These are phyloP conservation scores for Zygotorulaspora chibaensis DNA, from an alignment of 805 yeast genomes.

Conservation along the genomic window DNA sequence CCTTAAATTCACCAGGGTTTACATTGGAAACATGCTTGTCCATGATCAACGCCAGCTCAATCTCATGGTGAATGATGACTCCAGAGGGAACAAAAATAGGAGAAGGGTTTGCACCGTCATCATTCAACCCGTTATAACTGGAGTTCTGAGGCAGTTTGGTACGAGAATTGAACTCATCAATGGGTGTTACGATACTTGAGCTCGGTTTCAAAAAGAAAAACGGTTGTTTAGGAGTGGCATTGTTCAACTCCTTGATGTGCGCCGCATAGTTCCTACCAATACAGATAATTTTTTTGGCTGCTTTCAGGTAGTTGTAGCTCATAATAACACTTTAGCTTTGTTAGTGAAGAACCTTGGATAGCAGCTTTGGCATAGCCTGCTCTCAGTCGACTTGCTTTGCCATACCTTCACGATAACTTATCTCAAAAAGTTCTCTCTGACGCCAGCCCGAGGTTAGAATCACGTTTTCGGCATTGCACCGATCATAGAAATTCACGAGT, in stretches of 20 bases:
- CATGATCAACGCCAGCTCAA: conserved; percentile 80
- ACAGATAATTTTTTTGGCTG: conserved; percentile 78
- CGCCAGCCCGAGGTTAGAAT: too few relatives aligned
- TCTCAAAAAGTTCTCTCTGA: too few relatives aligned
- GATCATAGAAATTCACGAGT: too few relatives aligned
- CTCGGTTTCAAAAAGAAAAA: conserved; percentile 91
- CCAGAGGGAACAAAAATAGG: conserved; percentile 83
- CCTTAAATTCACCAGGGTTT: conserved; percentile 47
- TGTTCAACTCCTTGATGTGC: conserved; percentile 86
- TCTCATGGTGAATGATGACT: conserved; percentile 81
- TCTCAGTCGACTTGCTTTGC: too few relatives aligned
- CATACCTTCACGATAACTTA: too few relatives aligned
- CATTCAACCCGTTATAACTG: conserved; percentile 25
- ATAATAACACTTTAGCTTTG: conserved; percentile 21
- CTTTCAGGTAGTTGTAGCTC: conserved; percentile 51
- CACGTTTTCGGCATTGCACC: too few relatives aligned
- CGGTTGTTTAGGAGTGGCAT: conserved; percentile 76
- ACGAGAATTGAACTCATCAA: conserved; percentile 20
- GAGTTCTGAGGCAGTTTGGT: conserved; percentile 10
- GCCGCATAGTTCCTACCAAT: conserved; percentile 98
- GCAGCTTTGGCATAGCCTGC: too few relatives aligned
- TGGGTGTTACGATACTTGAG: conserved; percentile 64
- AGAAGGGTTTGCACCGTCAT: conserved; percentile 45
- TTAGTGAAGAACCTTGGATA: too few relatives aligned
- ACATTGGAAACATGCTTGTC: conserved; percentile 60